Conservation (phyloP, 2,329 filamentous ascomycete genomes). For the Ophiocordyceps sinensis region DNA sequence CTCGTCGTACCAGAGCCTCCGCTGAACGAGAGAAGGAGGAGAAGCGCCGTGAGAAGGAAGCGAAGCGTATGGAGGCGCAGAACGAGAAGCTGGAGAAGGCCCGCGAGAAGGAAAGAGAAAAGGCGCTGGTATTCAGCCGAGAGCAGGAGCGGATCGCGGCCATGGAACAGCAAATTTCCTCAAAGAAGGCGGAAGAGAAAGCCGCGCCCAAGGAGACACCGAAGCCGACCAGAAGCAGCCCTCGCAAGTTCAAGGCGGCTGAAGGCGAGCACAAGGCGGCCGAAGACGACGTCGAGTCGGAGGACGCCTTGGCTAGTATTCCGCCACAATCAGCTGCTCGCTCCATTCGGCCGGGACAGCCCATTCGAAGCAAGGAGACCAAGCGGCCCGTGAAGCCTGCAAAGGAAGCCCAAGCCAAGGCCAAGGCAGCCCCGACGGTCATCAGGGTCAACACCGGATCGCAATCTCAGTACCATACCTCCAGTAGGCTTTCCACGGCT, state of each 20-base stretch:
- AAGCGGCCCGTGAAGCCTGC: constrained; percentile 48
- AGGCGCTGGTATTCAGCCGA: constrained; percentile 43
- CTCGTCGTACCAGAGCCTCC: constrained; percentile 41
- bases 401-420: constrained; percentile 42
- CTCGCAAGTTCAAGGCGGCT: constrained; percentile 30
- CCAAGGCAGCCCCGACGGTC: constrained; percentile 53
- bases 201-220: constrained; percentile 23
- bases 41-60: constrained; percentile 52
- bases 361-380: constrained; percentile 34
- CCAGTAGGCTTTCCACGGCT: constrained; percentile 41
- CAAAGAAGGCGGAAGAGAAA: constrained; percentile 38
- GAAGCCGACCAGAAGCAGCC: constrained; percentile 34
- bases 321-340: constrained; percentile 47
- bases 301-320: constrained; percentile 37
- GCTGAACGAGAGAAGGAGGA: constrained; percentile 48
- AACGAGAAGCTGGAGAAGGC: constrained; percentile 50
- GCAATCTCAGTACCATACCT: constrained; percentile 42
- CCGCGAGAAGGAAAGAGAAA: constrained; percentile 55
- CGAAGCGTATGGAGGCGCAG: constrained; percentile 44
- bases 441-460: constrained; percentile 57
- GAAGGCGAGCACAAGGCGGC: constrained; percentile 12
- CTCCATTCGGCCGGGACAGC: constrained; percentile 30
- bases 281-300: constrained; percentile 38
- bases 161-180: constrained; percentile 37
- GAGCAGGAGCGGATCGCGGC: constrained; percentile 39